Conservation (phyloP, 768 basidiomycete species). For the Phlebiopsis flavidoalba region DNA sequence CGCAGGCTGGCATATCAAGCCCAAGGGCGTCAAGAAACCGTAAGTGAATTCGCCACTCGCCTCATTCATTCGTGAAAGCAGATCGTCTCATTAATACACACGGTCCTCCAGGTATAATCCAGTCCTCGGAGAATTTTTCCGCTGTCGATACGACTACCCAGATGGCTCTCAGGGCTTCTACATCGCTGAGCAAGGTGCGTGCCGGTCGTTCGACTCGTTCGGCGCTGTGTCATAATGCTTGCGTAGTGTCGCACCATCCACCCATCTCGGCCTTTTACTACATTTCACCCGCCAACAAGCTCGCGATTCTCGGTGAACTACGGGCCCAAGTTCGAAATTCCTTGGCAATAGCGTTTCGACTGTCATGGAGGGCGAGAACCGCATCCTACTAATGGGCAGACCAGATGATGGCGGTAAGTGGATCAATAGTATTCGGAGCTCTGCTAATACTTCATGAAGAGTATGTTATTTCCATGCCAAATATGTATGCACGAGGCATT, state of each 20-base stretch:
- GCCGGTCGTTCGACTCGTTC: not conserved
- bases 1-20: slow-evolving; percentile 99
- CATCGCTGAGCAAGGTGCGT: slow-evolving; percentile 87
- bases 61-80: not conserved
- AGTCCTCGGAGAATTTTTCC: slow-evolving; percentile 95
- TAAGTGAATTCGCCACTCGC: slow-evolving; percentile 35
- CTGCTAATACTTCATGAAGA: slow-evolving; percentile 35
- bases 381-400: slow-evolving; percentile 75
- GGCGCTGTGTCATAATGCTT: not conserved
- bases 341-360: slow-evolving; percentile 96
- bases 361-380: slow-evolving; percentile 93
- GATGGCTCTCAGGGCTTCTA: slow-evolving; percentile 94
- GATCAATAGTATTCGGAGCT: slow-evolving; percentile 10
- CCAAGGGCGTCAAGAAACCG: slow-evolving; percentile 99
- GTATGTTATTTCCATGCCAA: slow-evolving; percentile 93
- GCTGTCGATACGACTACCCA: slow-evolving; percentile 89
- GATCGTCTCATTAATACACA: not conserved
- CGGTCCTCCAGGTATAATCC: slow-evolving; percentile 79
- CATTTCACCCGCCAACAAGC: slow-evolving; percentile 82
- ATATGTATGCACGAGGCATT: slow-evolving; percentile 91
- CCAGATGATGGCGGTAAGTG: slow-evolving; percentile 81
- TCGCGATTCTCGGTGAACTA: slow-evolving; percentile 88
- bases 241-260: slow-evolving; percentile 87
- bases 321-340: slow-evolving; percentile 94
- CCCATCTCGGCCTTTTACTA: slow-evolving; percentile 96